Evolutionary conservation across 441 rosid species (phyloP), one percentile per base, ranked within the genome.

Genomic region (Rhodomyrtus psidioides): DNA sequence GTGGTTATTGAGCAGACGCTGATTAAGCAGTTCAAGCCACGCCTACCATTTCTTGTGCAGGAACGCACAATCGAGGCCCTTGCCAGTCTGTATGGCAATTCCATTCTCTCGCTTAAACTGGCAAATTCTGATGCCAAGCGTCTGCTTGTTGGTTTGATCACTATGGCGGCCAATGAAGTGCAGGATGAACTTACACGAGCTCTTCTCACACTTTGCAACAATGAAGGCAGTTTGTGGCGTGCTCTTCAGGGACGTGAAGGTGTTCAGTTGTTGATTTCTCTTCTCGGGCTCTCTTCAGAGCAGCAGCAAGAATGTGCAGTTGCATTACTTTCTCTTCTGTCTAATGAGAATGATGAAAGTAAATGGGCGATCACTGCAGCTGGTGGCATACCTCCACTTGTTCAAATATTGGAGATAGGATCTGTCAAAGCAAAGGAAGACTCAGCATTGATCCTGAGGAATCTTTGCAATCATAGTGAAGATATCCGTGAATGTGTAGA

Each of bases 331-430:
- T 94, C 94, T 89, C 98, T 98, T 88, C 89, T 98, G 84, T 96
- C 99, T 49, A 93, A 95, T 86, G 98, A 98, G 93, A 96, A 97
- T 79, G 99, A 98, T 90, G 99, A 98, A 88, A 98, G 99, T 90
- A 98, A 98, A 91, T 98, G 99, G 99, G 99, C 99, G 74, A 97
- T 98, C 90, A 98, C 99, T 82, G 99, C 99, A 87, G 99, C 99
- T 89, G 99, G 99, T 94, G 99, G 99, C 83, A 98, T 98, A 90
- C 99, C 99, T 90, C 99, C 99, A 21, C 98, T 98, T 82, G 99
- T 98, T 88, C 99, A 95, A 88, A 97, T 98, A 91, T 91, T 98
- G 82, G 99, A 98, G 94, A 95, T 96, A 57, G 99, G 99, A 24
- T 98, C 99, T 82, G 97, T 94, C 83, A 98, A 95, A 93, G 99